phyloP scores from a whole-genome alignment of 2,329 filamentous ascomycete species.

The Trichoderma koningii region DNA sequence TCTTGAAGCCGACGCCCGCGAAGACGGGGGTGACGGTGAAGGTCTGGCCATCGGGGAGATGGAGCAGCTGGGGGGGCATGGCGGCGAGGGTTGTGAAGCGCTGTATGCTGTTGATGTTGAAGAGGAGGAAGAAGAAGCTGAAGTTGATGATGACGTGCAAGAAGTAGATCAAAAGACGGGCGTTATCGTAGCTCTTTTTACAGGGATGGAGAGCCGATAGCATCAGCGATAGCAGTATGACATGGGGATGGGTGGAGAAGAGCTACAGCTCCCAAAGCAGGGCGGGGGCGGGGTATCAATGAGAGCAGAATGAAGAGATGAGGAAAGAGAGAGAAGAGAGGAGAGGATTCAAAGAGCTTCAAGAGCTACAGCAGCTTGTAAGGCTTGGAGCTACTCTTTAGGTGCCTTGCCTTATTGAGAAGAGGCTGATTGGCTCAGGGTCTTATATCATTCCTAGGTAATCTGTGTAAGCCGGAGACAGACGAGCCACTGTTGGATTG shows the following conservation, averaged over 20 bases:
- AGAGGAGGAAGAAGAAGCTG: not conserved
- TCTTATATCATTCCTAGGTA: no score
- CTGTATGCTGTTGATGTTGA: not conserved
- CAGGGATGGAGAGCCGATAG: not conserved
- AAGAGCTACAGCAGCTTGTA: not conserved
- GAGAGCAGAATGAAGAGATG: not conserved
- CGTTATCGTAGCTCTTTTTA: not conserved
- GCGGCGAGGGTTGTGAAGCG: not conserved
- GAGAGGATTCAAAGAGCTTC: not conserved
- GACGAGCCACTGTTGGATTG: no score
- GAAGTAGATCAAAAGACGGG: not conserved
- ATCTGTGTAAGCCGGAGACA: no score
- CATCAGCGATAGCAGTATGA: not conserved
- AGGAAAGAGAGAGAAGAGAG: not conserved
- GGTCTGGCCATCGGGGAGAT: conserved; percentile 84
- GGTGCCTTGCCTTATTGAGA: no score
- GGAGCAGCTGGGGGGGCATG: conserved; percentile 54
- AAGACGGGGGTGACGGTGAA: conserved; percentile 84
- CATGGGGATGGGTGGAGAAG: not conserved
- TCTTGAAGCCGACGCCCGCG: conserved; percentile 88
- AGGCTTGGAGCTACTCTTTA: not conserved
- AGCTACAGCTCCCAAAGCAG: not conserved
- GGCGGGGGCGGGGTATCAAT: conserved; percentile 18
- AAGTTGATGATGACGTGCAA: not conserved
- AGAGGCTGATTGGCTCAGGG: no score